A percentile compares a stretch with the other conserved stretches of the same genome.
phyloP scores from a whole-genome alignment of 495 filamentous ascomycete genomes.

The Trichoderma parareesei region DNA sequence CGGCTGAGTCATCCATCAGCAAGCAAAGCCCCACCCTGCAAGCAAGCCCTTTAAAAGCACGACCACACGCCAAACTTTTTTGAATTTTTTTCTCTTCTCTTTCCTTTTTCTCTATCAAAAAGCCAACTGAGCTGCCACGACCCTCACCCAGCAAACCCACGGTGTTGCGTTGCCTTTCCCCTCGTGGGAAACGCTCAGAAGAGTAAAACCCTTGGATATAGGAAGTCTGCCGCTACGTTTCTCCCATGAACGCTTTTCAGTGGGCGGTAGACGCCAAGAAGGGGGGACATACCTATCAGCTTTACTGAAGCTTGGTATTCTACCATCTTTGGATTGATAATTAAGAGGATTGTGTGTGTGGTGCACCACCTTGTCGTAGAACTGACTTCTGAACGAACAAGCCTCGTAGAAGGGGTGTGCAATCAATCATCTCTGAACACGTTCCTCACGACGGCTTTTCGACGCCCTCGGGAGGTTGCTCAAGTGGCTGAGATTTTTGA shows the following conservation, averaged over 20 bases:
- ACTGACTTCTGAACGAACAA: neutral
- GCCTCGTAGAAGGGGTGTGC: neutral
- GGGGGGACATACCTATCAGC: conserved; percentile 10
- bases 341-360: neutral
- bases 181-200: conserved; percentile 14
- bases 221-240: conserved; percentile 11
- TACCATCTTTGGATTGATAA: neutral
- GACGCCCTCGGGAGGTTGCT: neutral
- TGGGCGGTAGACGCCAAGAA: conserved; percentile 13
- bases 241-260: neutral
- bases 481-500: neutral
- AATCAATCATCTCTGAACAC: neutral
- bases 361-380: neutral
- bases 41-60: neutral
- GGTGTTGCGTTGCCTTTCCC: conserved; percentile 14
- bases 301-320: neutral
- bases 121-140: conserved; percentile 13
- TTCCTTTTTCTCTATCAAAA: conserved; percentile 9
- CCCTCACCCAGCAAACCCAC: conserved; percentile 12
- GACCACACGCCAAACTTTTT: conserved; percentile 12
- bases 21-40: neutral
- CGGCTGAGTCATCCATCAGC: neutral
- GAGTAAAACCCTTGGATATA: conserved; percentile 15
- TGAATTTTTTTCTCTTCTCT: conserved; percentile 15
- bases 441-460: neutral